These are phyloP conservation scores for Ganoderma lucidum DNA, from an alignment of 1,284 basidiomycete species.

Conservation along the genomic window DNA sequence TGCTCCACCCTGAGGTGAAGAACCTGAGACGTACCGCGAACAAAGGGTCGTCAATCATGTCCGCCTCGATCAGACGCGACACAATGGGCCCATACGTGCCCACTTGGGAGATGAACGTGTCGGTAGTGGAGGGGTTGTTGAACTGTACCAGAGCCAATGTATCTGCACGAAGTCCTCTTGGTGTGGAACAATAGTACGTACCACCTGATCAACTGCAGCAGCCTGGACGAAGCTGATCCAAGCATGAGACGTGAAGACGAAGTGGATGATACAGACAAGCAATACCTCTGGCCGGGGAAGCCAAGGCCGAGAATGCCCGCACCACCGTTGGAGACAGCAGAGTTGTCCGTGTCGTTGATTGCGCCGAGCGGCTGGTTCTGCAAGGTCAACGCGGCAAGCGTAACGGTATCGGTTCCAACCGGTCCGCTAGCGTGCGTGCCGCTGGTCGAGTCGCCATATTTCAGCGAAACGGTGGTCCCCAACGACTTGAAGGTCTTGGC, in stretches of 20 bases:
- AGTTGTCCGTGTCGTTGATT: constrained; percentile 46
- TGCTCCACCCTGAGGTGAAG: background rate
- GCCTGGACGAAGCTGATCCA: constrained; percentile 49
- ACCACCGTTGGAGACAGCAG: constrained; percentile 45
- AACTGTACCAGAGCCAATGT: constrained; percentile 32
- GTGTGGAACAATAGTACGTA: constrained; percentile 22
- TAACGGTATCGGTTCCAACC: constrained; percentile 45
- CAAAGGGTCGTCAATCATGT: constrained; percentile 53
- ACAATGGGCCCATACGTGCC: constrained; percentile 53
- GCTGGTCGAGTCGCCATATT: constrained; percentile 47
- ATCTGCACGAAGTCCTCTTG: background rate
- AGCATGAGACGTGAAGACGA: background rate
- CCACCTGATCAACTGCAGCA: constrained; percentile 45
- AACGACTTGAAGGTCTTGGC: constrained; percentile 36
- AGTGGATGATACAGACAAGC: background rate
- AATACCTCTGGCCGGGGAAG: constrained; percentile 46
- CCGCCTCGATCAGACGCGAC: constrained; percentile 52
- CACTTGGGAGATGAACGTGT: constrained; percentile 51
- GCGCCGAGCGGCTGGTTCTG: constrained; percentile 45
- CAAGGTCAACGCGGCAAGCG: constrained; percentile 47
- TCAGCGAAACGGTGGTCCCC: constrained; percentile 41
- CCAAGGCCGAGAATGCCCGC: constrained; percentile 51
- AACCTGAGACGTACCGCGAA: constrained; percentile 43
- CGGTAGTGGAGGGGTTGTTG: constrained; percentile 41
- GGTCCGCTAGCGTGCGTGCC: constrained; percentile 48